Percentiles rank a stretch among this genome's conserved stretches.
These are phyloP conservation scores for Rhynchosporium secalis DNA, from an alignment of 2,329 filamentous ascomycete species.

Conservation along the genomic window DNA sequence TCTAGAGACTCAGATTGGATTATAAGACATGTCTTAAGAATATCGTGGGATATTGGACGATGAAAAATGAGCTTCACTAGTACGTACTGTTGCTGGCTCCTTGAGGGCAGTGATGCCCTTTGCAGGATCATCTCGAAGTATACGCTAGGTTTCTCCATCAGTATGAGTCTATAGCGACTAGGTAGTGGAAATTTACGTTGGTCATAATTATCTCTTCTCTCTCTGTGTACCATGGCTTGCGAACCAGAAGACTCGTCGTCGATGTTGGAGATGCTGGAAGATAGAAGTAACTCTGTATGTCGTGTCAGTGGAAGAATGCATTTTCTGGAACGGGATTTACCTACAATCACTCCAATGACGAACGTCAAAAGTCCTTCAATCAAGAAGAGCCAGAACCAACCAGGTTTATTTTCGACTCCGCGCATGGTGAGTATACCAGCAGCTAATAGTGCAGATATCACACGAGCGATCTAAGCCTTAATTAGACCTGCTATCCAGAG, in stretches of 20 bases:
- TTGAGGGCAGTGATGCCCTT: slow-evolving; percentile 52
- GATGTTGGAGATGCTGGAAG: no score
- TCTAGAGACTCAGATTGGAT: no score
- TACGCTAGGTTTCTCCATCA: slow-evolving; percentile 37
- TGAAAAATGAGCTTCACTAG: no score
- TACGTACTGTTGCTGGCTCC: slow-evolving; percentile 44
- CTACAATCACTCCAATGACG: slow-evolving; percentile 28
- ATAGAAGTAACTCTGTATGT: neutral
- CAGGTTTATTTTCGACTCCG: slow-evolving; percentile 51
- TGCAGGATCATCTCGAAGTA: slow-evolving; percentile 52
- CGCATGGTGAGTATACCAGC: slow-evolving; percentile 58
- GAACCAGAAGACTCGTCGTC: neutral
- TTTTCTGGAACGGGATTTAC: slow-evolving; percentile 42
- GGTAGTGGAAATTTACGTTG: slow-evolving; percentile 41
- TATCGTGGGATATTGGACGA: no score
- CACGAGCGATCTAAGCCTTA: slow-evolving; percentile 28
- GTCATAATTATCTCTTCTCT: slow-evolving; percentile 61
- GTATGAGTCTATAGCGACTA: no score
- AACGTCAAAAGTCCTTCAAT: slow-evolving; percentile 39
- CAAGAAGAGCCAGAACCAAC: slow-evolving; percentile 59
- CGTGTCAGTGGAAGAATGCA: slow-evolving; percentile 61
- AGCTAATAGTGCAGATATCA: slow-evolving; percentile 45
- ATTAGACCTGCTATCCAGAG: slow-evolving; percentile 31
- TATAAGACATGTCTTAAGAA: no score
- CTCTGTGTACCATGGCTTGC: no score